Conservation (phyloP, 192 early-diverging fungal species). For the Entomortierella lignicola region DNA sequence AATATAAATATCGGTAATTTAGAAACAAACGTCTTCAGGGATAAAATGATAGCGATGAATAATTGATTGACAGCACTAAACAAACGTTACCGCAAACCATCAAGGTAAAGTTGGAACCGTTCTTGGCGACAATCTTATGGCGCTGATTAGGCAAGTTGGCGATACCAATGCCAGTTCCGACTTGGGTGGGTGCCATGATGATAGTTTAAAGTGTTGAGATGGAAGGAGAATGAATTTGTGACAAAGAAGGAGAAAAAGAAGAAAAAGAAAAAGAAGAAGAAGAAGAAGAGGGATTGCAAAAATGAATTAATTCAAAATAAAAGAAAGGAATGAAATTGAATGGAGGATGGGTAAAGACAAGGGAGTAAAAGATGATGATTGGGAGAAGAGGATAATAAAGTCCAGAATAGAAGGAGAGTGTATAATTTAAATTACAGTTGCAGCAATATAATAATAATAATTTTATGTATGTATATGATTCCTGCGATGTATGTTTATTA, state of each 20-base stretch:
- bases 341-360: constrained; percentile 4
- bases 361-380: constrained; percentile 8
- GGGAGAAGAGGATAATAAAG: no score
- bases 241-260: neutral
- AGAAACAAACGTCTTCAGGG: no score
- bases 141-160: constrained; percentile 98
- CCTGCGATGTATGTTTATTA: no score
- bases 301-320: neutral
- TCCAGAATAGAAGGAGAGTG: no score
- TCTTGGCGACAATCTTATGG: constrained; percentile 97
- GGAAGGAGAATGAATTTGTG: neutral
- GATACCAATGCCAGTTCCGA: constrained; percentile 85
- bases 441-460: no score
- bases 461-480: no score
- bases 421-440: no score
- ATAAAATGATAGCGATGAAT: no score
- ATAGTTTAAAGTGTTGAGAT: no score
- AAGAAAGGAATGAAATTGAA: neutral
- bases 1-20: neutral
- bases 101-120: constrained; percentile 95
- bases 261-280: neutral
- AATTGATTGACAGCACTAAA: neutral
- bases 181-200: constrained; percentile 57
- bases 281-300: neutral
- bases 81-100: constrained; percentile 94